These are phyloP conservation scores for Solanum hybrid DNA, from an alignment of 305 asterid genomes.

Conservation along the genomic window DNA sequence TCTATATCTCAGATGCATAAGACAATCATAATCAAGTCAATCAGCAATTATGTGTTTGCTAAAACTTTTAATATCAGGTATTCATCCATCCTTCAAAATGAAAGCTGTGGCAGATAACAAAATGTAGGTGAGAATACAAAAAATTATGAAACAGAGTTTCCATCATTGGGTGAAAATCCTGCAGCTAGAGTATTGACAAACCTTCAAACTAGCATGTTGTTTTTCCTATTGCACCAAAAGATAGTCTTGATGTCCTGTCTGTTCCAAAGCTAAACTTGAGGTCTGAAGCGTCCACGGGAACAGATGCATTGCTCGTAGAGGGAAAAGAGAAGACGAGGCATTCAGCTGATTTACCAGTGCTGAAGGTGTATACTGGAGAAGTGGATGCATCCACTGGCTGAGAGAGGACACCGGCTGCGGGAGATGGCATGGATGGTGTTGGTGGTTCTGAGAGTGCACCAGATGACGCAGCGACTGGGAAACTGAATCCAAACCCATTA, in stretches of 20 bases:
- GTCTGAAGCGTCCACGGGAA: slow-evolving; percentile 32
- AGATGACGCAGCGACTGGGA: slow-evolving; percentile 53
- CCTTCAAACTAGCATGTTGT: slow-evolving; percentile 34
- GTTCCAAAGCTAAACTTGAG: slow-evolving; percentile 65
- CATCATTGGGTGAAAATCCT: neutral
- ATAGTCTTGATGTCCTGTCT: slow-evolving; percentile 40
- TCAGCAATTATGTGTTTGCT: neutral
- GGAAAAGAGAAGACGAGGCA: slow-evolving; percentile 71
- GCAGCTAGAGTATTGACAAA: slow-evolving; percentile 8
- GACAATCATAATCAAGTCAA: neutral
- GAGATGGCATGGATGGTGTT: slow-evolving; percentile 64
- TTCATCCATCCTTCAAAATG: neutral
- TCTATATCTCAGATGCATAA: neutral
- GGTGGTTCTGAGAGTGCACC: slow-evolving; percentile 69
- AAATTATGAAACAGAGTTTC: neutral
- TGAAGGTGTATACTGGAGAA: slow-evolving; percentile 57
- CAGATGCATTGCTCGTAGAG: slow-evolving; percentile 37
- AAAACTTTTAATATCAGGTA: neutral
- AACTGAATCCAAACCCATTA: slow-evolving; percentile 55
- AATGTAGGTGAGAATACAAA: neutral
- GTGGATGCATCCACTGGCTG: slow-evolving; percentile 27
- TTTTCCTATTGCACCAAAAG: slow-evolving; percentile 52
- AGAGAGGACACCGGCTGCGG: slow-evolving; percentile 17
- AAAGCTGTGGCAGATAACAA: neutral
- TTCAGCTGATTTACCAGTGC: slow-evolving; percentile 31